Evolutionary conservation across 768 basidiomycete species (phyloP).

Genomic region (Chalciporus pseudorubinellus): DNA sequence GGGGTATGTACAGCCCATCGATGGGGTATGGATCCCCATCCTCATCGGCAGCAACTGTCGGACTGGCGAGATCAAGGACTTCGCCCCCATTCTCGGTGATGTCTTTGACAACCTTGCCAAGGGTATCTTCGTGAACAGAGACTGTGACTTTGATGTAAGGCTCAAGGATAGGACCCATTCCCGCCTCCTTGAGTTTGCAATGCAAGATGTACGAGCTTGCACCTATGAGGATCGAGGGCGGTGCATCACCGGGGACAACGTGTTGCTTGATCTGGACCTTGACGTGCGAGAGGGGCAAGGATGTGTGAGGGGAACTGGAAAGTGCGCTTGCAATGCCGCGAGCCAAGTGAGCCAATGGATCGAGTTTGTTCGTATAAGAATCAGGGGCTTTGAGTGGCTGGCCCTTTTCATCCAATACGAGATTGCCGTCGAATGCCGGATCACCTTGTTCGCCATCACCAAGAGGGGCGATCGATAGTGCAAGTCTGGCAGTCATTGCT

Average conservation of each 20-base stretch:
- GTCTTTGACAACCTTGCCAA: constrained; percentile 81
- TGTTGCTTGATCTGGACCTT: constrained; percentile 53
- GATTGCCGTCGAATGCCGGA: constrained; percentile 73
- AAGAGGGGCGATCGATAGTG: constrained; percentile 55
- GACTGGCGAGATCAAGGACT: constrained; percentile 57
- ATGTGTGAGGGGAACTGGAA: constrained; percentile 77
- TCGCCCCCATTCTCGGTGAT: constrained; percentile 84
- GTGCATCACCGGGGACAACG: constrained; percentile 39
- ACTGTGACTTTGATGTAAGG: constrained; percentile 73
- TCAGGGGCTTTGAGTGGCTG: constrained; percentile 52
- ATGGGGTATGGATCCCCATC: constrained; percentile 45
- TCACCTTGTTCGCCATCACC: constrained; percentile 57
- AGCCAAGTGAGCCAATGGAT: constrained; percentile 54
- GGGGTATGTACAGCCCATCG: constrained; percentile 76
- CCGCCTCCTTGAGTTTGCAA: constrained; percentile 55
- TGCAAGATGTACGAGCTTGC: constrained; percentile 66
- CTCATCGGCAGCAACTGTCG: constrained; percentile 35
- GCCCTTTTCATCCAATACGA: constrained; percentile 58
- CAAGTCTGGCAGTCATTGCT: constrained; percentile 46
- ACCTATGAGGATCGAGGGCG: constrained; percentile 57
- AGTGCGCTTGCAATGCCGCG: constrained; percentile 70
- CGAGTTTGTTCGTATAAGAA: constrained; percentile 39
- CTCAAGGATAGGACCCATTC: constrained; percentile 74
- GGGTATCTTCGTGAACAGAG: constrained; percentile 58
- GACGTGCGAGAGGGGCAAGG: constrained; percentile 64